Percentiles rank a stretch among this genome's conserved stretches.
These are phyloP conservation scores for Phoma sp. DNA, from an alignment of 2,329 filamentous ascomycete species.

Conservation along the genomic window DNA sequence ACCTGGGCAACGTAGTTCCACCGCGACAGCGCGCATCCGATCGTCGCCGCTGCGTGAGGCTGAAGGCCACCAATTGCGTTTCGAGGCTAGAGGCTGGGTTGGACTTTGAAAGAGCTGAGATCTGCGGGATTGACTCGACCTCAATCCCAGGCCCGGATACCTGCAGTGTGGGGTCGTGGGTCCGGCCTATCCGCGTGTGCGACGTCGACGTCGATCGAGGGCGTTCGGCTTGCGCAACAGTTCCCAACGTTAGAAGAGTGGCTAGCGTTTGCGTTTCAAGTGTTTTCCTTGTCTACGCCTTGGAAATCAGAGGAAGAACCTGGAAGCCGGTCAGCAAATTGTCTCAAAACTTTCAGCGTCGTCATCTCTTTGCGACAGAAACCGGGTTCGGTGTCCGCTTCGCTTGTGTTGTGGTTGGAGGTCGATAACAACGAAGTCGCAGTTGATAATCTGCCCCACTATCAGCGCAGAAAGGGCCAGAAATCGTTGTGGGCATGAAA, in stretches of 20 bases:
- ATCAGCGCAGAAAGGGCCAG: not conserved
- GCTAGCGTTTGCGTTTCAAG: not conserved
- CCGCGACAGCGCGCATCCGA: not conserved
- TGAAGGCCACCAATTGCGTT: not conserved
- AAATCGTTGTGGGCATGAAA: slow-evolving; percentile 48
- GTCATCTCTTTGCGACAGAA: not conserved
- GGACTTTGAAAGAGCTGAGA: slow-evolving; percentile 5
- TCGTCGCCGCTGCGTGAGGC: not conserved
- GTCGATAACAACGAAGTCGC: not conserved
- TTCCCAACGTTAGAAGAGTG: not conserved
- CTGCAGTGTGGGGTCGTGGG: slow-evolving; percentile 6
- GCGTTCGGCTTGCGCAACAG: not conserved
- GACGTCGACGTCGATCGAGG: slow-evolving; percentile 3
- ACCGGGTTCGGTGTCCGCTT: not conserved
- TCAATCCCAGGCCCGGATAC: slow-evolving; percentile 8
- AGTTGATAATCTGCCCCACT: not conserved
- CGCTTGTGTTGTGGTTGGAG: not conserved
- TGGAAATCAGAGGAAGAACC: not conserved
- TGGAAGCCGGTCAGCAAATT: not conserved
- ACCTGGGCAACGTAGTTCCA: slow-evolving; percentile 1
- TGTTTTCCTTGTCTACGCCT: not conserved
- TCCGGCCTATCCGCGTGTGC: slow-evolving; percentile 6
- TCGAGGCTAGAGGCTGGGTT: not conserved
- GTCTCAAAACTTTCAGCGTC: not conserved
- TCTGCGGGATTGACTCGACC: slow-evolving; percentile 3